Base-by-base conservation (phyloP, 2,329 filamentous ascomycete genomes). In the Zasmidium cellare region DNA sequence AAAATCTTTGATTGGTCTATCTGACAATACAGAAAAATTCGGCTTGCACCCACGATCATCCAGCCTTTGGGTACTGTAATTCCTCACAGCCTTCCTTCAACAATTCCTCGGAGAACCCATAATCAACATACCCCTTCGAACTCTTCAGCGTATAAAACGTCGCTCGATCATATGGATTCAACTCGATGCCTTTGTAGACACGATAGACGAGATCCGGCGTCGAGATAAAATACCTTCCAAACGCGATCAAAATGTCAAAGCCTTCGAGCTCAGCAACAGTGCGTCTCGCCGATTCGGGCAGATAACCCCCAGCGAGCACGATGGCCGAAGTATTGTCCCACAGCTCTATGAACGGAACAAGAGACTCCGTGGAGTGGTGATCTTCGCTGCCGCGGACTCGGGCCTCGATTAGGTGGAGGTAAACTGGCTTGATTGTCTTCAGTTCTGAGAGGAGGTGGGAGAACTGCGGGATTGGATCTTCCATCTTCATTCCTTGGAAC, bases 391-490 rank as follows among this genome's bases (percentile, higher is more conserved):
- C 80, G 0, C 75, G 70, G 3, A 86, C 73, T 0, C 84, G 79
- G 0, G 83, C 79, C 66, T 89, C 85, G 7, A 89, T 74, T 0
- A 88, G 57, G 68, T 88, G 85, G 1, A 88, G 68, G 66, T 85
- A 89, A 0, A 85, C 80, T 14, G 90, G 73, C 1, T 80, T 77
- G 1, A 86, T 69, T 23, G 75, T 71, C 53, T 78, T 80, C 11
- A 85, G 73, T 45, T 80, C 77, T 28, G 73, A 65, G 45, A 85
- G 77, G 7, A 88, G 68, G 65, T 89, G 77, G 0, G 74, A 75
- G 67, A 89, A 90, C 60, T 90, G 86, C 0, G 86, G 83, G 9
- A 84, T 67, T 0, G 86, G 86, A 46, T 90, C 79, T n/a, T 53
- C 38, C 64, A 65, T 67, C 28, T 75, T 74, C 63, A 65, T 67